Base-by-base conservation (phyloP, 176 grass and related monocot species). In the Eremochloa ophiuroides region DNA sequence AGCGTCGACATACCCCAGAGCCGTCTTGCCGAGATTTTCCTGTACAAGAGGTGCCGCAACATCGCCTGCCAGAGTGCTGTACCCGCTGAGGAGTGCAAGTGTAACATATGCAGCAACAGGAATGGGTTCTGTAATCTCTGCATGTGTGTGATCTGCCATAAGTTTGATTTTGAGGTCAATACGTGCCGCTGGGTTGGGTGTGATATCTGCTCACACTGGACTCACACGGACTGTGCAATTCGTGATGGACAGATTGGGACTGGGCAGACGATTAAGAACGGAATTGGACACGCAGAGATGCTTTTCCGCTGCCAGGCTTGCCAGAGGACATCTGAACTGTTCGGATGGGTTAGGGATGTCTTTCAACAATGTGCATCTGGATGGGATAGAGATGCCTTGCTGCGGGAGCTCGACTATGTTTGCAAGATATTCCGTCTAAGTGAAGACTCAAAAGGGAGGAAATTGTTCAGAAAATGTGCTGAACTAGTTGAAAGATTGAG, bases 111-210 rank as follows among this genome's bases (percentile, higher is more conserved):
- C 66, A 79, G 61, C 26, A 74, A 8, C 20, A 91, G 90, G 84
- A 95, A 69, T 2, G 92, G 95, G 3, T 98, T 98, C 44, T 95
- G 95, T 82, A 95, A 89, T 33, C 83, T 93, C 31, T 98, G 95
- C 56, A 95, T 95, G 95, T 98, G 95, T n/a, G 90, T 98, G 51
- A 27, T 70, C 67, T 70, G 67, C 67, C 43, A 1, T 28, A 90
- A 91, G 69, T 98, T 93, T 73, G 95, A 98, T 79, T 98, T 95
- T 58, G 90, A 98, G 38, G 88, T 93, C 27, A 95, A 98, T 60
- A 94, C 92, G 33, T 98, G 92, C 64, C 85, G 88, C 14, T 95
- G 95, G 95, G 91, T 98, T n/a, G 95, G 92, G 0, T 98, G 95
- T 76, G 92, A 94, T 78, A 62, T 81, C 73, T 95, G 92, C 84